A percentile compares a stretch with the other conserved stretches of the same genome.
Evolutionary conservation across 1,284 basidiomycete genomes (phyloP).

Genomic region (Pyrrhoderma noxium): DNA sequence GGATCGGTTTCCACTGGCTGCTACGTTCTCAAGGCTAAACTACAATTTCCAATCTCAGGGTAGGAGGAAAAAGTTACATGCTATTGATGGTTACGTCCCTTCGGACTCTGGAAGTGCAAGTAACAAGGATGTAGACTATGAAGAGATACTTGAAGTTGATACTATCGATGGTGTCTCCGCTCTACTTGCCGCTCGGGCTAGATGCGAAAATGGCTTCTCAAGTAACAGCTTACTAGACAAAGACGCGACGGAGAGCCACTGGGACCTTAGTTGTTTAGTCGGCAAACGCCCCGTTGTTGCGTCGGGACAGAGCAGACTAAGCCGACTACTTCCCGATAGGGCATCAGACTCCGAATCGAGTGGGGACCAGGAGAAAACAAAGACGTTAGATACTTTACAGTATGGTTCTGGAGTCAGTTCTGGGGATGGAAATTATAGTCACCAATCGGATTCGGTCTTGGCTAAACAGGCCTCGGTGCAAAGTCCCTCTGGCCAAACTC

Average conservation of each 20-base stretch:
- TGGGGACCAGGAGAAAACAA: not conserved
- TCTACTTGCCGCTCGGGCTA: slow-evolving; percentile 32
- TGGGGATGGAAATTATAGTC: slow-evolving; percentile 3
- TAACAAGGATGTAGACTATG: not conserved
- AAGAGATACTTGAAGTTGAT: slow-evolving; percentile 25
- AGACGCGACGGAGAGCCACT: slow-evolving; percentile 25
- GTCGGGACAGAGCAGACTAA: slow-evolving; percentile 11
- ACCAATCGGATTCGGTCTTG: not conserved
- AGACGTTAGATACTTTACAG: not conserved
- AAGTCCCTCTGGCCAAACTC: not conserved
- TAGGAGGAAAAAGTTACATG: slow-evolving; percentile 13
- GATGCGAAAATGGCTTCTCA: slow-evolving; percentile 22
- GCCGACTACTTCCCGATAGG: slow-evolving; percentile 11
- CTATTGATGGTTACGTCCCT: slow-evolving; percentile 5
- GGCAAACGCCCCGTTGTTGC: slow-evolving; percentile 43
- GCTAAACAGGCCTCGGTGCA: not conserved
- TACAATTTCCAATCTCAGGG: slow-evolving; percentile 30
- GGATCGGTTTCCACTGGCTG: slow-evolving; percentile 64
- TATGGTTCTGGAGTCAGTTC: not conserved
- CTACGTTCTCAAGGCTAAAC: slow-evolving; percentile 45
- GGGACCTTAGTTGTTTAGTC: slow-evolving; percentile 50
- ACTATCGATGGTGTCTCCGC: slow-evolving; percentile 40
- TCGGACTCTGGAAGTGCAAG: not conserved
- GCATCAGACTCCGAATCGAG: not conserved
- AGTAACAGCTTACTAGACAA: not conserved